These are phyloP conservation scores for Eleusine indica DNA, from an alignment of 176 grass and related monocot genomes.

Conservation along the genomic window DNA sequence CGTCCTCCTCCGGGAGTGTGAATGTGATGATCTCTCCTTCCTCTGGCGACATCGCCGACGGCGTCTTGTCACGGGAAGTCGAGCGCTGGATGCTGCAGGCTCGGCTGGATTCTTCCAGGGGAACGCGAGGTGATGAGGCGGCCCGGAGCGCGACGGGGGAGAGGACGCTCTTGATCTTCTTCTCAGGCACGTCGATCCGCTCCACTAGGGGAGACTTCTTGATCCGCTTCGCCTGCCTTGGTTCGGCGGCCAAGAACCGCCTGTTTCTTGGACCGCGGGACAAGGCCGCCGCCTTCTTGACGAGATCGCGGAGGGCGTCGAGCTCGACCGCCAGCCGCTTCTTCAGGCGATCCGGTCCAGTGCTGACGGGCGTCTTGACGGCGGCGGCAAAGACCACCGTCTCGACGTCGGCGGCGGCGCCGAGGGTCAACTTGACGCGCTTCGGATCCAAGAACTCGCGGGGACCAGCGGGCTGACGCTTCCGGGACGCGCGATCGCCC, in stretches of 20 bases:
- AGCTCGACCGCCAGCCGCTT: slow-evolving; percentile 22
- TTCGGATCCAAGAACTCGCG: neutral
- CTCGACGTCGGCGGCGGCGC: neutral
- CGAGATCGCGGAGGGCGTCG: neutral
- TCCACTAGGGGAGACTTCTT: neutral
- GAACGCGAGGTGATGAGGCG: no score
- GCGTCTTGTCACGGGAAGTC: no score
- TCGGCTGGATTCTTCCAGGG: no score
- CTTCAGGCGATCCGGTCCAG: neutral
- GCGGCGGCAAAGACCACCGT: neutral
- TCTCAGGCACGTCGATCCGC: neutral
- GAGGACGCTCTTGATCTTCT: no score
- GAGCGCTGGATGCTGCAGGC: no score
- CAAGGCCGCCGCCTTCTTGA: neutral
- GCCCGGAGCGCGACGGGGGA: no score
- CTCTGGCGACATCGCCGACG: neutral
- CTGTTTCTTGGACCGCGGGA: neutral
- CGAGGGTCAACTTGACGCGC: neutral
- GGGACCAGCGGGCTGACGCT: neutral
- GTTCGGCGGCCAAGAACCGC: neutral
- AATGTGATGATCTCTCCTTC: neutral
- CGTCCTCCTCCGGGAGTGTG: neutral
- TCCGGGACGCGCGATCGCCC: neutral
- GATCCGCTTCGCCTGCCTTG: neutral
- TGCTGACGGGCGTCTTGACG: neutral